Percentiles rank a stretch among this genome's conserved stretches.
phyloP scores from a whole-genome alignment of 345 rosid genomes.

The Rhodomyrtus tomentosa region DNA sequence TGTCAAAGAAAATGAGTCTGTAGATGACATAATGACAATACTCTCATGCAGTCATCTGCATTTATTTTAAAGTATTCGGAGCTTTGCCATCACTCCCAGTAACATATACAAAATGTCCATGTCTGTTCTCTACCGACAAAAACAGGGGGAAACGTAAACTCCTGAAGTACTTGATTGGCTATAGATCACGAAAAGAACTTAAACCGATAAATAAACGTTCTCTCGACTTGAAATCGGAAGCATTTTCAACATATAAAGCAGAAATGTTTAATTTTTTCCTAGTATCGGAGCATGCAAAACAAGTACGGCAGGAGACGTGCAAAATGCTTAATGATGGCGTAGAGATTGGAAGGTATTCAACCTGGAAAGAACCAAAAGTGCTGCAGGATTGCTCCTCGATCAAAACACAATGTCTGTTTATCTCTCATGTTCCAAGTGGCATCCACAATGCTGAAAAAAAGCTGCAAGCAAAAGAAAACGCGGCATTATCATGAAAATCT shows the following conservation, averaged over 20 bases:
- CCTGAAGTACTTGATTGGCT: neutral
- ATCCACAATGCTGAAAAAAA: neutral
- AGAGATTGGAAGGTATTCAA: neutral
- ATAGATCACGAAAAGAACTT: neutral
- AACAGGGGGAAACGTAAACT: neutral
- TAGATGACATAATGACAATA: neutral
- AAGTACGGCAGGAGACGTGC: neutral
- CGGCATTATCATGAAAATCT: neutral
- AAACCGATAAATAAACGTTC: neutral
- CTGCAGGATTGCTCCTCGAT: neutral
- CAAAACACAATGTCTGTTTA: neutral
- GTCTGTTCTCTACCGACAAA: neutral
- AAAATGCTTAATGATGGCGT: neutral
- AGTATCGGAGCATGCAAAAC: neutral
- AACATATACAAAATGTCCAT: neutral
- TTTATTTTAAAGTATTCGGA: neutral
- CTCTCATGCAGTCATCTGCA: neutral
- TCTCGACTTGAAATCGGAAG: neutral
- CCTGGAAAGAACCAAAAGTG: neutral
- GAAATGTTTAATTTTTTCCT: neutral
- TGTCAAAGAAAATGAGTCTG: neutral
- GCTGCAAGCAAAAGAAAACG: neutral
- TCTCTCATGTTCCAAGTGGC: neutral
- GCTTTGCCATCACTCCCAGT: neutral
- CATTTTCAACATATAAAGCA: neutral